Conservation (phyloP, 108 stramenopile species). For the Seminavis robusta region DNA sequence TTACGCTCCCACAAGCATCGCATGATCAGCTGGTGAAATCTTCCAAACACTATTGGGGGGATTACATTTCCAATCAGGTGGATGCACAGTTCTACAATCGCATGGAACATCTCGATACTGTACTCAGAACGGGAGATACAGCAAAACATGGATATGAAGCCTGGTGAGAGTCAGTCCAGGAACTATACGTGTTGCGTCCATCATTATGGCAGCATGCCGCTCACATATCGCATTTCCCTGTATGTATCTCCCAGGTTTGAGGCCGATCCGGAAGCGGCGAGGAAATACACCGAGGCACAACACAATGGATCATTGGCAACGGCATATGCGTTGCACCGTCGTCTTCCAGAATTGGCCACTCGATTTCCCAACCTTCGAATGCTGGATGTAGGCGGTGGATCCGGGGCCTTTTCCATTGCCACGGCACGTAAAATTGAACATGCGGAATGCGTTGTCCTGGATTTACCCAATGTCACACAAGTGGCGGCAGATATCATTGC, state of each 20-base stretch:
- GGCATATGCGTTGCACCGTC: slow-evolving; percentile 15
- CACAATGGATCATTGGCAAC: slow-evolving; percentile 31
- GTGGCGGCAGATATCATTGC: slow-evolving; percentile 12
- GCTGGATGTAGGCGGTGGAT: slow-evolving; percentile 22
- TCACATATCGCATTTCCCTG: too few species aligned
- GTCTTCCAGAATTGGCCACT: slow-evolving; percentile 7
- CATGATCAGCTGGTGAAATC: slow-evolving; percentile 12
- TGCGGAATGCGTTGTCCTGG: slow-evolving; percentile 19
- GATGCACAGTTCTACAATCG: slow-evolving; percentile 23
- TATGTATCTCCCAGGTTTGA: too few species aligned
- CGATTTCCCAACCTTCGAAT: slow-evolving; percentile 1
- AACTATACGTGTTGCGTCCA: too few species aligned
- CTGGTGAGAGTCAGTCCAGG: too few species aligned
- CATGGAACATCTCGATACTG: slow-evolving; percentile 13
- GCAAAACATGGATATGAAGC: slow-evolving; percentile 20
- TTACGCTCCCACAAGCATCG: slow-evolving; percentile 19
- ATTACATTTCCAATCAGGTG: slow-evolving; percentile 21
- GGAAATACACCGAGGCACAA: slow-evolving; percentile 20
- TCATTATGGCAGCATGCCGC: too few species aligned
- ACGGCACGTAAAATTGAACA: slow-evolving; percentile 10
- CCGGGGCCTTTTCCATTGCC: slow-evolving; percentile 27
- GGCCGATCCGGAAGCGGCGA: slow-evolving; percentile 15
- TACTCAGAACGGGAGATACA: slow-evolving; percentile 6
- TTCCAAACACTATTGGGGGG: slow-evolving; percentile 25
- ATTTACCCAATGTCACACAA: slow-evolving; percentile 14